Base-by-base conservation (phyloP, 2,329 filamentous ascomycete species). In the Paecilomyces sp. region DNA sequence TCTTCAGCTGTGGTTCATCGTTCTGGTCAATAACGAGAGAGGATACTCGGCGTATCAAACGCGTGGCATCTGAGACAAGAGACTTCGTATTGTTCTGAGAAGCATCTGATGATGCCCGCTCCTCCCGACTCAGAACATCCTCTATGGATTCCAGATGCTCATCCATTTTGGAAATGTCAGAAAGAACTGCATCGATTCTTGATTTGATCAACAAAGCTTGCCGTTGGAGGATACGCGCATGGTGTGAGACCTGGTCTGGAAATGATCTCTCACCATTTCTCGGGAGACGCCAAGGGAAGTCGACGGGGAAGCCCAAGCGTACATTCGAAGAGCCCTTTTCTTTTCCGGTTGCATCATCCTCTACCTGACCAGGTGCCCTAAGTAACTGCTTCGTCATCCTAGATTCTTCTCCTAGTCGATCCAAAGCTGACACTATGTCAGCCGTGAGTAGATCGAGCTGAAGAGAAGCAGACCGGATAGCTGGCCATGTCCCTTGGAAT, bases 71-170 rank as follows among this genome's bases (percentile, higher is more conserved):
- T 15, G 41, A 47, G 18, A 18, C 41, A 9, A 47, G 15, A 3
- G 41, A 47, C 6, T 18, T 22, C n/a, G 18, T 47, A 18, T 47
- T 18, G 41, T 18, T 18, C n/a, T 47, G 15, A 8, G 41, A 47
- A 66, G 57, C 9, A 67, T 24, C 30, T 57, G 58, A 25, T 63
- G 34, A 58, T 3, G 57, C 58, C 13, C 56, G 61, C 30, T 63
- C 68, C 57, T 62, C 59, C 55, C 68, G 41, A 47, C 67, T 1
- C 71, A 66, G 22, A 60, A 57, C 8, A 71, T 60, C 60, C 30
- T 68, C 66, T 12, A 74, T 67, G 1, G 72, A 73, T 47, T 74
- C 70, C 7, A 74, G 66, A 34, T 74, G 71, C 58, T 74, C 72
- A 47, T 74, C 71, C 2, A 74, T 61, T 0, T 67, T 70, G 47